Evolutionary conservation across 2,329 filamentous ascomycete species (phyloP), one percentile per base, ranked within the genome.

Genomic region (Aureobasidium sp.): DNA sequence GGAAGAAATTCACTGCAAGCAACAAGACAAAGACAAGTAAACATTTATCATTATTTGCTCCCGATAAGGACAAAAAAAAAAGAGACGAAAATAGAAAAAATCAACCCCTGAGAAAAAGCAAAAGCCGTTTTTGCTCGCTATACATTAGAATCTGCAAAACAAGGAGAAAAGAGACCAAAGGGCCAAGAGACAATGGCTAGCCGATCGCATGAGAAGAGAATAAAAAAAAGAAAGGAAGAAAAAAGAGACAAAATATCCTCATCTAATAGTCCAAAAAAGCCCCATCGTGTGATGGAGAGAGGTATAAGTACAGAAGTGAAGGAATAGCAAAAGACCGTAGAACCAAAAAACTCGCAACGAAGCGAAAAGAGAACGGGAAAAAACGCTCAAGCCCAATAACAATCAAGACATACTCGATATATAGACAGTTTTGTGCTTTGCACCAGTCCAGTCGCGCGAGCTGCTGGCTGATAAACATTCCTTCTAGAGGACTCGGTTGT

Each of bases 241-340:
- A 20, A 37, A 48, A 39, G 12, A 48, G 20, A 39, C 31, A 34
- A 34, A 34, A 11, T 5, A 29, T 55, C 37, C 36, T 55, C 49
- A 39, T 53, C 51, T 55, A 42, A 25, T 55, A 34, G 39, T 53
- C 51, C 41, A 42, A 25, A 47, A 11, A 37, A 29, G 47, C 36
- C 55, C 55, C 55, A 37, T 39, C 41, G 39, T 29, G 29, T 45
- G 31, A 44, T 31, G 34, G 42, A 12, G 3, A 34, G 31, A 59
- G 55, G 55, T 59, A 59, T 59, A 59, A 59, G 34, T 48, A 59
- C 55, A 59, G 44, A 57, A 45, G 20, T 14, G 53, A 57, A 57
- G 36, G 31, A 41, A 55, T 7, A 52, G 14, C 20, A 52, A 31
- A 51, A 51, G 9, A 15, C 9, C 17, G 29, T 51, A 22, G 25